A percentile compares a stretch with the other conserved stretches of the same genome.
phyloP scores from a whole-genome alignment of 768 basidiomycete genomes.

The Dictyophora rubrovolvata region DNA sequence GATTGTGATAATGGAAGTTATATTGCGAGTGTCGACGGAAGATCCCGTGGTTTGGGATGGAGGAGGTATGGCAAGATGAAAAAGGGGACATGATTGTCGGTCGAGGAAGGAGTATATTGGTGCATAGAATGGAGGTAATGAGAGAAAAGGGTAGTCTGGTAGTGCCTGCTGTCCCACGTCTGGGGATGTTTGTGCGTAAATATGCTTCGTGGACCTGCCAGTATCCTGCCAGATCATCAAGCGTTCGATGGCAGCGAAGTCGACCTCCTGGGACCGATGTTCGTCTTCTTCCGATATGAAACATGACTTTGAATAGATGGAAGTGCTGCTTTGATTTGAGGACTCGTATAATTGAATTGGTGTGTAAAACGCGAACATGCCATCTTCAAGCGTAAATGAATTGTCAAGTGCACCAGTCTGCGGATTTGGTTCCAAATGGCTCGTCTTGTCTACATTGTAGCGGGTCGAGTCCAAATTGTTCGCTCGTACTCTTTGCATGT shows the following conservation, averaged over 20 bases:
- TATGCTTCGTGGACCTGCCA: background rate
- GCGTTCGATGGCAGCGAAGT: background rate
- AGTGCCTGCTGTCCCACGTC: background rate
- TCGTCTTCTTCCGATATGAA: background rate
- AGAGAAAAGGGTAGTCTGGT: background rate
- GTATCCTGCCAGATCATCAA: background rate
- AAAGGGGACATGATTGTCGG: background rate
- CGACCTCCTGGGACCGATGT: background rate
- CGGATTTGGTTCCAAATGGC: background rate
- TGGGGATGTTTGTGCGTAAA: background rate
- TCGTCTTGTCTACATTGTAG: background rate
- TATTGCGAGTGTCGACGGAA: background rate
- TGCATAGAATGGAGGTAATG: background rate
- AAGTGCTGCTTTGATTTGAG: background rate
- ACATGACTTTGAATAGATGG: background rate
- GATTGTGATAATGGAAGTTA: background rate
- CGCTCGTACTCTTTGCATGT: background rate
- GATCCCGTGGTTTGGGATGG: background rate
- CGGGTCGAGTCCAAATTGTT: background rate
- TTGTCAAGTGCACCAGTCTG: background rate
- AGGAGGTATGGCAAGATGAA: background rate
- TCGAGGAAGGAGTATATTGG: background rate
- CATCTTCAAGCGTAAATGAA: background rate
- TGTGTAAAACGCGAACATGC: conserved; percentile 1
- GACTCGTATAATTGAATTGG: background rate